These are phyloP conservation scores for Dothideomycetes sp. DNA, from an alignment of 2,329 filamentous ascomycete species.

Conservation along the genomic window DNA sequence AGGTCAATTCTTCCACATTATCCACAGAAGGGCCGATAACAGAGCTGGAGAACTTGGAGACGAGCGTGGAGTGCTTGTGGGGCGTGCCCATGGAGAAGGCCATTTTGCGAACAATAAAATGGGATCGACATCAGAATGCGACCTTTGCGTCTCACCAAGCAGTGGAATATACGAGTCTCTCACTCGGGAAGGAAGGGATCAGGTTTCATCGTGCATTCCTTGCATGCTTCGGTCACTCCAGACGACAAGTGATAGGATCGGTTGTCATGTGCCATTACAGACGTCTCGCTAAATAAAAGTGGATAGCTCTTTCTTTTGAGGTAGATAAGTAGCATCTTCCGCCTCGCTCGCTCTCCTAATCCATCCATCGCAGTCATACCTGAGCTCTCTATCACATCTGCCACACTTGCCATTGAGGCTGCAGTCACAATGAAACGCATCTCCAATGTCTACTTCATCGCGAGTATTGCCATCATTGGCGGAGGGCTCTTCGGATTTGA, in stretches of 20 bases:
- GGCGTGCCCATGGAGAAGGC: constrained; percentile 13
- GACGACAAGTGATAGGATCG: not conserved
- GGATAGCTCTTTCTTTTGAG: too few relatives aligned
- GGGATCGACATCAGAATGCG: constrained; percentile 4
- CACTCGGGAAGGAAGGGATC: too few relatives aligned
- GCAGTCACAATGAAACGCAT: constrained; percentile 27
- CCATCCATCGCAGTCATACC: not conserved
- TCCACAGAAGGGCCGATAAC: constrained; percentile 10
- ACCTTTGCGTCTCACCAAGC: not conserved
- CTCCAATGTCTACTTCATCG: constrained; percentile 50
- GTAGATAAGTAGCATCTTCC: not conserved
- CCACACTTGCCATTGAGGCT: not conserved
- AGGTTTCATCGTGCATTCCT: not conserved
- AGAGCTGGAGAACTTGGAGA: constrained; percentile 46
- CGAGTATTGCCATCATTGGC: constrained; percentile 51
- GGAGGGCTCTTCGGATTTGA: constrained; percentile 70
- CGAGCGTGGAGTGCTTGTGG: constrained; percentile 31
- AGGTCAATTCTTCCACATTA: constrained; percentile 11
- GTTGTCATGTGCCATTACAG: constrained; percentile 7
- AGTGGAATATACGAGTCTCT: not conserved
- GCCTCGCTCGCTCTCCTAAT: not conserved
- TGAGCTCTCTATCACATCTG: not conserved
- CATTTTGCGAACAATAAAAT: constrained; percentile 3
- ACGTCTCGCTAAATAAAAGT: too few relatives aligned
- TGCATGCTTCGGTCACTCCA: constrained; percentile 7